These are phyloP conservation scores for Sporothrix variecibatus DNA, from an alignment of 2,329 filamentous ascomycete genomes.

Conservation along the genomic window DNA sequence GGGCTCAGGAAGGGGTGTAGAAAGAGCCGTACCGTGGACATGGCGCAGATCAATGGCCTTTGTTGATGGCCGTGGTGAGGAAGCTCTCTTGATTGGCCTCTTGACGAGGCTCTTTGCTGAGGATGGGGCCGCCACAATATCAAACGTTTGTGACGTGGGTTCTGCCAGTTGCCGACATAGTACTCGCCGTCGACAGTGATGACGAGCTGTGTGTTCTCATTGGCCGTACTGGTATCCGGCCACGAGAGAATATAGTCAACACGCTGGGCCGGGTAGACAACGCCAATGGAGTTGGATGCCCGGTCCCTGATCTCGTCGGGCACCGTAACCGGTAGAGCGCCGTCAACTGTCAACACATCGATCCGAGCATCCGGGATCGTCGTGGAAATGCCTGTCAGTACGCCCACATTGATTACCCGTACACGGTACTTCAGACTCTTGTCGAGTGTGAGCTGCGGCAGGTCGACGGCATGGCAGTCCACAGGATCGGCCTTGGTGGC, in stretches of 20 bases:
- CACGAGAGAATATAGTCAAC: slow-evolving; percentile 32
- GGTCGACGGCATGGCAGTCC: slow-evolving; percentile 42
- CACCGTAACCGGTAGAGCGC: slow-evolving; percentile 30
- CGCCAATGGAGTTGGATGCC: slow-evolving; percentile 28
- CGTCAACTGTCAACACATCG: slow-evolving; percentile 32
- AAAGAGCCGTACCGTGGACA: slow-evolving; percentile 20
- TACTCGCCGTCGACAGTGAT: slow-evolving; percentile 34
- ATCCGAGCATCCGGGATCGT: slow-evolving; percentile 30
- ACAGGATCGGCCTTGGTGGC: slow-evolving; percentile 48
- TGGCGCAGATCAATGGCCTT: slow-evolving; percentile 26
- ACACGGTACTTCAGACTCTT: slow-evolving; percentile 31
- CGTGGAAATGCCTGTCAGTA: slow-evolving; percentile 32
- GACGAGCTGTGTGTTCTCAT: slow-evolving; percentile 23
- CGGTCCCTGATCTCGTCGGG: not conserved
- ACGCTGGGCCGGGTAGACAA: slow-evolving; percentile 34
- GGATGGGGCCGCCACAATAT: not conserved
- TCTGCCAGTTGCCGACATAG: slow-evolving; percentile 18
- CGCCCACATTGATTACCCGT: slow-evolving; percentile 34
- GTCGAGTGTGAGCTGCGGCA: slow-evolving; percentile 30
- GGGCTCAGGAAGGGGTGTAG: slow-evolving; percentile 26
- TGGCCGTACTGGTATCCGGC: not conserved
- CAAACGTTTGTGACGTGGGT: slow-evolving; percentile 11
- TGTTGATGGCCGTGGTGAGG: not conserved
- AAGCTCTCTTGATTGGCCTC: too few relatives aligned
- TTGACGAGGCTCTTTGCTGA: not conserved